phyloP scores from a whole-genome alignment of 2,329 filamentous ascomycete species.

The Lecanicillium sp. region DNA sequence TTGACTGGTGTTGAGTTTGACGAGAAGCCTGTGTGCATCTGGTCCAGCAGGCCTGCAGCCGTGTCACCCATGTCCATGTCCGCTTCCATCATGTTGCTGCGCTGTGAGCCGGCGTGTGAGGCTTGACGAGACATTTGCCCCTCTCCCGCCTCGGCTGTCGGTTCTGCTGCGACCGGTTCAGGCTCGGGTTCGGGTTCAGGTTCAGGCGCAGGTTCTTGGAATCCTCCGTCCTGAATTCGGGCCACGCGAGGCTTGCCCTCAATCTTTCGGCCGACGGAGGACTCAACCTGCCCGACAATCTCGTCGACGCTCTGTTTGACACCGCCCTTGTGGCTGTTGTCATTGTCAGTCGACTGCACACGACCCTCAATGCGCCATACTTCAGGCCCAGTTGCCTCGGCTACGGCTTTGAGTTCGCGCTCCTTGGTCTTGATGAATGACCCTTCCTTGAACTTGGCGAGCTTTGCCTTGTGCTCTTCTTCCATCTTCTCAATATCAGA shows the following conservation, averaged over 20 bases:
- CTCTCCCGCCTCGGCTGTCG: slow-evolving; percentile 12
- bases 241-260: slow-evolving; percentile 56
- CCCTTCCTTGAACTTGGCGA: slow-evolving; percentile 66
- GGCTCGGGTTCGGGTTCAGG: slow-evolving; percentile 25
- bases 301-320: slow-evolving; percentile 56
- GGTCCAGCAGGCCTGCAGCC: slow-evolving; percentile 57
- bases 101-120: slow-evolving; percentile 48
- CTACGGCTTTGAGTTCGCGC: slow-evolving; percentile 61
- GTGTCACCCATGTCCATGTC: slow-evolving; percentile 60
- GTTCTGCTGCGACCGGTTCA: slow-evolving; percentile 12
- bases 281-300: slow-evolving; percentile 68
- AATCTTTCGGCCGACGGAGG: slow-evolving; percentile 59
- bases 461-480: slow-evolving; percentile 64
- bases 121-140: slow-evolving; percentile 41
- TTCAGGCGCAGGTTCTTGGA: slow-evolving; percentile 52
- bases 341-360: slow-evolving; percentile 44
- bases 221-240: slow-evolving; percentile 72
- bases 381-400: slow-evolving; percentile 52
- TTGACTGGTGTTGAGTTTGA: slow-evolving; percentile 53
- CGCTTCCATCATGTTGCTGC: slow-evolving; percentile 49
- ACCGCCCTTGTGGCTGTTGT: slow-evolving; percentile 27
- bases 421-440: slow-evolving; percentile 68
- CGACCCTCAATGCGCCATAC: slow-evolving; percentile 55
- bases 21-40: slow-evolving; percentile 58
- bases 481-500: slow-evolving; percentile 82